A percentile compares a stretch with the other conserved stretches of the same genome.
Evolutionary conservation across 139 green algal species (phyloP).

Genomic region (Choricystis sp.): DNA sequence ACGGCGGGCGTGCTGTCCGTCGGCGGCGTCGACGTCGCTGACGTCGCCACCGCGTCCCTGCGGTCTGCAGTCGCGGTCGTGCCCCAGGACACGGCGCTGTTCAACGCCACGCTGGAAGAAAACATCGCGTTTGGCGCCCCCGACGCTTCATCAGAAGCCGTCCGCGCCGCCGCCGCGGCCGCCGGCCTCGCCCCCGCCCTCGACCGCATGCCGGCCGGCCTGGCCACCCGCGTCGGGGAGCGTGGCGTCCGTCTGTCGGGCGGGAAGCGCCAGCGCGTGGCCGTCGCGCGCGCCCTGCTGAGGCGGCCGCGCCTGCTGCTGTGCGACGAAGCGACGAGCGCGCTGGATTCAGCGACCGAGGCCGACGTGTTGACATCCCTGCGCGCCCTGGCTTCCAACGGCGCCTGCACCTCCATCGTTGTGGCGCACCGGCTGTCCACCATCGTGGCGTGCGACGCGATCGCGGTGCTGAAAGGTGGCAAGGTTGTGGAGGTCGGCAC

Average conservation of each 20-base stretch:
- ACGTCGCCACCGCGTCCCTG: conserved; percentile 34
- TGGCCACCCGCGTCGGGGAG: conserved; percentile 60
- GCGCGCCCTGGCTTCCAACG: conserved; percentile 12
- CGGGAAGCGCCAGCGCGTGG: conserved; percentile 90
- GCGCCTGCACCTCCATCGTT: conserved; percentile 72
- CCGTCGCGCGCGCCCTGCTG: conserved; percentile 75
- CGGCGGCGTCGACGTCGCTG: conserved; percentile 50
- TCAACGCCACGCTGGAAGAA: conserved; percentile 49
- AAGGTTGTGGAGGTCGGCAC: conserved; percentile 48
- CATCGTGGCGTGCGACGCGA: conserved; percentile 25
- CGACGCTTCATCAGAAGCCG: conserved; percentile 35
- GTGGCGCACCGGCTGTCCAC: conserved; percentile 88
- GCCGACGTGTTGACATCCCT: conserved; percentile 49
- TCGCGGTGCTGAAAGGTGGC: conserved; percentile 22
- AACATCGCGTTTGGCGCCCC: conserved; percentile 48
- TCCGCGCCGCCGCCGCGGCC: conserved; percentile 35
- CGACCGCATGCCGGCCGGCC: conserved; percentile 40
- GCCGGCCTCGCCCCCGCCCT: conserved; percentile 38
- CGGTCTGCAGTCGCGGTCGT: conserved; percentile 70
- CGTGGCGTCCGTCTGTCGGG: conserved; percentile 74
- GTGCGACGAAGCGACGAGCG: conserved; percentile 70
- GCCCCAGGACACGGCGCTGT: conserved; percentile 60
- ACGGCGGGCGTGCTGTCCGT: conserved; percentile 24
- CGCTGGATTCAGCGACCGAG: conserved; percentile 76
- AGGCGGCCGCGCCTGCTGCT: conserved; percentile 33